A percentile compares a stretch with the other conserved stretches of the same genome.
These are phyloP conservation scores for Tetrapyrgos nigripes DNA, from an alignment of 1,284 basidiomycete species.

Conservation along the genomic window DNA sequence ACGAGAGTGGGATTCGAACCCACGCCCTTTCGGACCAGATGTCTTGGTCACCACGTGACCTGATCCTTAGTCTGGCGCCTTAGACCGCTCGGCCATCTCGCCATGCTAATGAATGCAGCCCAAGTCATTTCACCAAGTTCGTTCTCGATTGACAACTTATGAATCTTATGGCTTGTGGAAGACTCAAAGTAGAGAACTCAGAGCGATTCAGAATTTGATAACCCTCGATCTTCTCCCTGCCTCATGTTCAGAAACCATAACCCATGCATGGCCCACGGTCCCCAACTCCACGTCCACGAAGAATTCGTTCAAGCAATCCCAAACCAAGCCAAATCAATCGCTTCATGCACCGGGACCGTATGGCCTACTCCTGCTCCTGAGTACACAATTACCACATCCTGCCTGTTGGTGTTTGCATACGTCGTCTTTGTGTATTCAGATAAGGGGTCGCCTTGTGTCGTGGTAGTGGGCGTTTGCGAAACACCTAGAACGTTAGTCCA, in stretches of 20 bases:
- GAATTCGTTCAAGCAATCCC: conserved; percentile 7
- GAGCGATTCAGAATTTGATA: no score
- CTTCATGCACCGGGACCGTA: conserved; percentile 19
- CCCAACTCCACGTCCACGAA: no score
- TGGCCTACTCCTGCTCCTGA: conserved; percentile 18
- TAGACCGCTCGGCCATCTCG: conserved; percentile 87
- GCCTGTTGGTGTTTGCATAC: conserved; percentile 6
- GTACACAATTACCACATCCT: conserved; percentile 11
- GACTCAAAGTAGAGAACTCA: no score
- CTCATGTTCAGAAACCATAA: no score
- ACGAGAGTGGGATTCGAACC: conserved; percentile 48
- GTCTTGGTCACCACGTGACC: background rate
- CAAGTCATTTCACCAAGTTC: no score
- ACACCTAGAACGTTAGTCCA: conserved; percentile 43
- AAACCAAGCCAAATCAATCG: conserved; percentile 18
- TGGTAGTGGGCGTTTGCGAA: conserved; percentile 27
- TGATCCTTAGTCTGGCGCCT: conserved; percentile 81
- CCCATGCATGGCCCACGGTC: no score
- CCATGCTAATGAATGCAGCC: no score
- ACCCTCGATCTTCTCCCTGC: no score
- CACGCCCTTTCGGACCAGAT: conserved; percentile 43
- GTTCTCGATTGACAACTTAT: no score
- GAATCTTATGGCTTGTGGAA: no score
- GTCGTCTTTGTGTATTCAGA: conserved; percentile 17
- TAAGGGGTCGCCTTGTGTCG: conserved; percentile 13